phyloP scores from a whole-genome alignment of 2,329 filamentous ascomycete genomes.

The Xylariaceae sp. region DNA sequence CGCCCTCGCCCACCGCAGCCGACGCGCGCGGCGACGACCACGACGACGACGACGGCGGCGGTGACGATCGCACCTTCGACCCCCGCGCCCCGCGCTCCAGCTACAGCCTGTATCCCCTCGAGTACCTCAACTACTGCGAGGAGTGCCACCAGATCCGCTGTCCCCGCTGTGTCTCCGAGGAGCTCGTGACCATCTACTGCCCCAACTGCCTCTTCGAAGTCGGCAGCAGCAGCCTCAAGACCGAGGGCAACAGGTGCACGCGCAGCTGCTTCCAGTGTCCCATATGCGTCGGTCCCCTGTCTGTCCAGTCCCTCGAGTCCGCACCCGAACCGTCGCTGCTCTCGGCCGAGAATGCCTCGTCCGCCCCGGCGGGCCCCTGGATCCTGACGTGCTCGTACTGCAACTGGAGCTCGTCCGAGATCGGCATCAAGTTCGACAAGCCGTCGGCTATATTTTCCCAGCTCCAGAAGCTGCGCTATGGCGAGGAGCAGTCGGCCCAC shows the following conservation, averaged over 20 bases:
- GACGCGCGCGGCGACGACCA: constrained; percentile 36
- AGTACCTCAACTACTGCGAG: constrained; percentile 92
- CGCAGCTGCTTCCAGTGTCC: constrained; percentile 95
- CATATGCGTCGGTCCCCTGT: constrained; percentile 72
- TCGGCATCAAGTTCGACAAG: constrained; percentile 84
- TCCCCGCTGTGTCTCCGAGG: constrained; percentile 82
- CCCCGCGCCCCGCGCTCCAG: constrained; percentile 77
- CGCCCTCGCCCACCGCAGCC: constrained; percentile 12
- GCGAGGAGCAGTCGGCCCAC: constrained; percentile 34
- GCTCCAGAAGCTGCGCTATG: constrained; percentile 61
- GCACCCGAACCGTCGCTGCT: constrained; percentile 37
- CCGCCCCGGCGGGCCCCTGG: constrained; percentile 48
- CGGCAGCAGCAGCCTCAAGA: constrained; percentile 83
- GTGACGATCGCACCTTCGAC: constrained; percentile 77
- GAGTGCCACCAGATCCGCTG: constrained; percentile 96
- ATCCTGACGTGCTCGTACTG: constrained; percentile 85
- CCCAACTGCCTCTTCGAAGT: constrained; percentile 95
- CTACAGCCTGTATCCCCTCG: constrained; percentile 87
- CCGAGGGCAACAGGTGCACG: constrained; percentile 89
- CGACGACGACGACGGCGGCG: too few relatives aligned
- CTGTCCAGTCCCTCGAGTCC: constrained; percentile 63
- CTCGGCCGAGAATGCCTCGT: constrained; percentile 32
- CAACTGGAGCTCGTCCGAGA: constrained; percentile 84
- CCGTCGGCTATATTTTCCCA: constrained; percentile 80
- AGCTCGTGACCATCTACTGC: constrained; percentile 92